Percentiles rank a stretch among this genome's conserved stretches.
Conservation (phyloP, 2,329 filamentous ascomycete genomes). For the Ampelomyces quisqualis region DNA sequence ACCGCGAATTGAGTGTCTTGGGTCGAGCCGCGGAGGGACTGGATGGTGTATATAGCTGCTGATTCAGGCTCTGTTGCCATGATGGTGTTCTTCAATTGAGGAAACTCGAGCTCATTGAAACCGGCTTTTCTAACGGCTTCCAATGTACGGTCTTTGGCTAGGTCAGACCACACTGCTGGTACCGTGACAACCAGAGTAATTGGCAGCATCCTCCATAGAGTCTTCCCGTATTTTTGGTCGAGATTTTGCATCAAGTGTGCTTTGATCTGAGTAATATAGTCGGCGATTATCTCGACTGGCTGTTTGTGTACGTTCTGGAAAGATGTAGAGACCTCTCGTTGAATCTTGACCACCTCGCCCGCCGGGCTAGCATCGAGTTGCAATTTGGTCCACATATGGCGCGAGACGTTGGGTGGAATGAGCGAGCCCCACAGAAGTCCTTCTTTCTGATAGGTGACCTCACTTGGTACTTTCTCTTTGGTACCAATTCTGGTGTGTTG, state of each 20-base stretch:
- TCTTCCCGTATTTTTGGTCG: constrained; percentile 18
- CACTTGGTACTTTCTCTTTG: constrained; percentile 33
- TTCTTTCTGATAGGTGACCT: constrained; percentile 19
- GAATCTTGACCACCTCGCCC: constrained; percentile 21
- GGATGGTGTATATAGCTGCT: constrained; percentile 30
- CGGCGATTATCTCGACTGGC: constrained; percentile 33
- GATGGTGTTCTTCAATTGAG: constrained; percentile 8
- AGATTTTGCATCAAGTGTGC: constrained; percentile 25
- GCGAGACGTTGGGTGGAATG: too few species aligned
- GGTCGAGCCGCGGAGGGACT: constrained; percentile 8
- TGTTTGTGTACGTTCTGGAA: constrained; percentile 3
- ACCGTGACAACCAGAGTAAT: constrained; percentile 28
- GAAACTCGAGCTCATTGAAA: constrained; percentile 17
- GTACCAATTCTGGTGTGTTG: constrained; percentile 23
- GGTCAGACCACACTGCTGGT: constrained; percentile 31
- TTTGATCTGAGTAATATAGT: constrained; percentile 29
- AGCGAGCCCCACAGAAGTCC: constrained; percentile 4
- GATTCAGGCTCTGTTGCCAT: constrained; percentile 26
- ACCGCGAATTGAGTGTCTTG: constrained; percentile 15
- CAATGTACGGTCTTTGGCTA: constrained; percentile 20
- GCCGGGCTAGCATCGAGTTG: constrained; percentile 18
- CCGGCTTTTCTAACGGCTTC: constrained; percentile 22
- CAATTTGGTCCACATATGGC: constrained; percentile 41
- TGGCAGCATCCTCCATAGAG: constrained; percentile 18
- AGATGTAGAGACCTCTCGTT: constrained; percentile 9